Base-by-base conservation (phyloP, 2,329 filamentous ascomycete genomes). In the Huntiella moniliformis region DNA sequence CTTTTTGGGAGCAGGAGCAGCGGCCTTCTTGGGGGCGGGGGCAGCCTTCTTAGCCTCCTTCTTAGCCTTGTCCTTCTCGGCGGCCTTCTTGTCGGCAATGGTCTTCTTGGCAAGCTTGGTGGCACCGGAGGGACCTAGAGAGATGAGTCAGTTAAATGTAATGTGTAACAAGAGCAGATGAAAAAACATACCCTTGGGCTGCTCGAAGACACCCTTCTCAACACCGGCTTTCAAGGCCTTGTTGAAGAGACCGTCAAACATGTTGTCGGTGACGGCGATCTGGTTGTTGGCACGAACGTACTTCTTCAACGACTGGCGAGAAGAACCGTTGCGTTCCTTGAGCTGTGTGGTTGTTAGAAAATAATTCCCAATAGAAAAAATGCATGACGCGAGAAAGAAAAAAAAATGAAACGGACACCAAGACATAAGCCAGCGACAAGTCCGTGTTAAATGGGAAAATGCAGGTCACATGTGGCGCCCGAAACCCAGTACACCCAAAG, bases 31-130 rank as follows among this genome's bases (percentile, higher is more conserved):
- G 42, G 48, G 44, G 22, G 46, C 37, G 5, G 41, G 31, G 10
- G 44, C 31, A 41, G 56, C 50, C 37, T 54, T 56, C 36, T 53
- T 58, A 12, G 38, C 37, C 28, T 38, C 44, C n/a, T 38, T 39
- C 39, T 56, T 53, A 56, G 61, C 61, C 54, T 57, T 32, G 17
- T 49, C 56, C 45, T 49, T 43, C n/a, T 39, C 48, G 12, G 42
- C 38, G 7, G 46, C 38, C 71, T 51, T 51, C 38, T 41, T 46
- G 10, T 38, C 37, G 22, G 51, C 49, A 42, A 48, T 56, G 53
- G 69, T 63, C 70, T 85, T 86, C 77, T 88, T 88, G 50, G 80
- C 81, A 50, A 94, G 79, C 79, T 94, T 94, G 64, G 91, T 85
- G 54, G 84, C 82, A 51, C 86, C 86, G 52, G 86, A 94, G 50